Conservation (phyloP, 2,329 filamentous ascomycete genomes). For the Colletotrichum incanum region DNA sequence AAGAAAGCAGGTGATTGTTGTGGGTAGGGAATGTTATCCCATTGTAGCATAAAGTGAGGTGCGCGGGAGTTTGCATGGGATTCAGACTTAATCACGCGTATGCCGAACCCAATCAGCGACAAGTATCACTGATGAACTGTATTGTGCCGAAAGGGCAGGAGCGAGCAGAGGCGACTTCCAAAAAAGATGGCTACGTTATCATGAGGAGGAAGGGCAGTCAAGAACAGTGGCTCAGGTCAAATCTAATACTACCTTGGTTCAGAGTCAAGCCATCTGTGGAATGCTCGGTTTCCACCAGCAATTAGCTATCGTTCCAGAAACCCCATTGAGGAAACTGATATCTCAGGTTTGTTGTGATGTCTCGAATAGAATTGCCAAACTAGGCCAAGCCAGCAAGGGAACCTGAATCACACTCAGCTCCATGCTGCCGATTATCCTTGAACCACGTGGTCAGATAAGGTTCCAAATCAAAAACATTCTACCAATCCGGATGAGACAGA, state of each 20-base stretch:
- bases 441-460: constrained; percentile 6
- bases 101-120: constrained; percentile 1
- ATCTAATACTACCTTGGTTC: neutral
- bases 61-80: too few species aligned
- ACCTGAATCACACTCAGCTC: neutral
- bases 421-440: neutral
- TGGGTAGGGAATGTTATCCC: neutral
- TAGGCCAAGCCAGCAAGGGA: neutral
- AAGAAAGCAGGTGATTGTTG: neutral
- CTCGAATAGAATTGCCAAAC: neutral
- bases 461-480: neutral
- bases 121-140: neutral
- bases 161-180: neutral
- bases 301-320: constrained; percentile 28
- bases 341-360: constrained; percentile 23
- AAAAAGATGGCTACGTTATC: constrained; percentile 9
- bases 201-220: neutral
- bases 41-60: neutral
- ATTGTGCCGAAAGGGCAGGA: neutral
- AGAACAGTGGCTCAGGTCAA: neutral
- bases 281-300: constrained; percentile 34
- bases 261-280: constrained; percentile 2
- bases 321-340: neutral
- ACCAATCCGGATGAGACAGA: too few species aligned
- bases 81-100: neutral